Percentiles rank a stretch among this genome's conserved stretches.
Evolutionary conservation across 106 monocot genomes (phyloP).

Genomic region (Vanilla planifolia): DNA sequence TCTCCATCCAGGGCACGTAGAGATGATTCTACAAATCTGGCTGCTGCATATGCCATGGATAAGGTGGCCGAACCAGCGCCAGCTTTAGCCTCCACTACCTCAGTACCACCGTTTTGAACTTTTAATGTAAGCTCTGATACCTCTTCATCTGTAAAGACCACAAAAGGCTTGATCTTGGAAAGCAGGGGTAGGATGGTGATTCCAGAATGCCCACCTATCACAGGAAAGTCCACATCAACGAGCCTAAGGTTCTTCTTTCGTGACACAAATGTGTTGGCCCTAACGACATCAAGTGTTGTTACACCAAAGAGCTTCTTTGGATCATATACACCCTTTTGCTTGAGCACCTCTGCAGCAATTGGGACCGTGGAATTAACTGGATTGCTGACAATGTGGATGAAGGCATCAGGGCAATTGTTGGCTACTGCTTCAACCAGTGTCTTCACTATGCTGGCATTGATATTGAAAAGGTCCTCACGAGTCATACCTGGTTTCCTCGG

Average conservation of each 20-base stretch:
- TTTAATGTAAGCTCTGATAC: slow-evolving; percentile 14
- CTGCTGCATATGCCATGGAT: slow-evolving; percentile 28
- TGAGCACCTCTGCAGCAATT: slow-evolving; percentile 21
- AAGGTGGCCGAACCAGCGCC: slow-evolving; percentile 21
- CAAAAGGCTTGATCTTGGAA: slow-evolving; percentile 17
- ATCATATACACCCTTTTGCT: slow-evolving; percentile 22
- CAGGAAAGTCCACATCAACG: slow-evolving; percentile 21
- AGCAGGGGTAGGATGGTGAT: slow-evolving; percentile 21
- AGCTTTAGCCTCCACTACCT: slow-evolving; percentile 23
- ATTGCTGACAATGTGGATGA: slow-evolving; percentile 23
- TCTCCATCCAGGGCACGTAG: slow-evolving; percentile 21
- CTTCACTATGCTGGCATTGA: slow-evolving; percentile 22
- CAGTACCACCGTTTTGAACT: slow-evolving; percentile 25
- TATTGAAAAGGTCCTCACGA: slow-evolving; percentile 22
- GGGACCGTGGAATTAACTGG: slow-evolving; percentile 24
- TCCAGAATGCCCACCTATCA: slow-evolving; percentile 23
- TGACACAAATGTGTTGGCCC: slow-evolving; percentile 25
- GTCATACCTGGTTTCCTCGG: slow-evolving; percentile 28
- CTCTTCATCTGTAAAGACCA: slow-evolving; percentile 13
- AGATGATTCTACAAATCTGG: slow-evolving; percentile 25
- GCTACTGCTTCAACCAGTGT: slow-evolving; percentile 17
- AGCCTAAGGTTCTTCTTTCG: slow-evolving; percentile 20
- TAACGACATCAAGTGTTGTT: slow-evolving; percentile 17
- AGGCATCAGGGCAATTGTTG: slow-evolving; percentile 14
- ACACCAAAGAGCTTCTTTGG: slow-evolving; percentile 31